phyloP scores from a whole-genome alignment of 1,284 basidiomycete species.

The Wallemia hederae region DNA sequence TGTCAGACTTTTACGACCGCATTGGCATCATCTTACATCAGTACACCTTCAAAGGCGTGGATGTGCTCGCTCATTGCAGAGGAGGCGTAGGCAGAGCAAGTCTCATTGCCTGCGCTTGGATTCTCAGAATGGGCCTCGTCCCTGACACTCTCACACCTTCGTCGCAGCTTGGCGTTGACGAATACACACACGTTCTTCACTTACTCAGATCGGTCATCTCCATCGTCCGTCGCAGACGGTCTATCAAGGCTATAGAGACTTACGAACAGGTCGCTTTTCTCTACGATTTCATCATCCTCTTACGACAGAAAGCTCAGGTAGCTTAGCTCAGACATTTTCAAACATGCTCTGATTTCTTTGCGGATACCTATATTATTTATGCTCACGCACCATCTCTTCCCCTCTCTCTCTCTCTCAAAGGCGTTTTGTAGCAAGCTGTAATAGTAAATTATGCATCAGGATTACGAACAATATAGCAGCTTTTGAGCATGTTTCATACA shows the following conservation, averaged over 20 bases:
- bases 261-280: conserved; percentile 70
- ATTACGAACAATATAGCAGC: not conserved
- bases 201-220: conserved; percentile 43
- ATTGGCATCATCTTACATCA: conserved; percentile 36
- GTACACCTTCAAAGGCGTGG: conserved; percentile 45
- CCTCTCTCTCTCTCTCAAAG: too few relatives aligned
- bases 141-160: conserved; percentile 6
- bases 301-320: conserved; percentile 19
- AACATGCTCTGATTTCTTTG: not conserved
- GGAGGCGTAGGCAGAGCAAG: conserved; percentile 87
- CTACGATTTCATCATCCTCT: conserved; percentile 40
- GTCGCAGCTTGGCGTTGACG: not conserved
- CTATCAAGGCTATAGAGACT: conserved; percentile 63
- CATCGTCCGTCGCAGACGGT: conserved; percentile 41
- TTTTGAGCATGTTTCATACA: not conserved
- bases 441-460: not conserved
- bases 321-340: too few relatives aligned
- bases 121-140: conserved; percentile 58
- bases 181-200: conserved; percentile 15
- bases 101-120: conserved; percentile 72
- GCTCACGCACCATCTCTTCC: not conserved
- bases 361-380: not conserved
- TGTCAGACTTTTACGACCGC: conserved; percentile 33
- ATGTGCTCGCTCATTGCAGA: conserved; percentile 67
- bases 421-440: not conserved